phyloP scores from a whole-genome alignment of 345 rosid species.

The Camelina laxa region DNA sequence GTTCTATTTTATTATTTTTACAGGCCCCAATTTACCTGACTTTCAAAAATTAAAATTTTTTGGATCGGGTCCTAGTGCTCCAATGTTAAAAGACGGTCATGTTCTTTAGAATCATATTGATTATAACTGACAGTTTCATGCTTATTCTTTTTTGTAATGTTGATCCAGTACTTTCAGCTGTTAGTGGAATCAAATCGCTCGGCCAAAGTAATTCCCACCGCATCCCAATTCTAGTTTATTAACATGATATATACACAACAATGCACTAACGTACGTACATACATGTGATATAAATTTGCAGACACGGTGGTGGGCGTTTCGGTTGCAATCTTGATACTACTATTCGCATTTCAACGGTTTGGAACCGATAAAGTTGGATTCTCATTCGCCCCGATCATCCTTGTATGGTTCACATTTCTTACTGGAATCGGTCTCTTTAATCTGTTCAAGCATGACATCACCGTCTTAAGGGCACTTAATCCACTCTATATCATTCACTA shows the following conservation, averaged over 20 bases:
- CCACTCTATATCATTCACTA: constrained; percentile 62
- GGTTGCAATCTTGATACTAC: constrained; percentile 53
- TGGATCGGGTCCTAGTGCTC: too few species aligned
- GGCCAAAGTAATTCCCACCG: constrained; percentile 55
- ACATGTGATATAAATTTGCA: constrained; percentile 40
- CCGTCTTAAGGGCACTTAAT: constrained; percentile 68
- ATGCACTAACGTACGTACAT: background rate
- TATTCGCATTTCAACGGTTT: constrained; percentile 60
- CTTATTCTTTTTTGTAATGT: background rate
- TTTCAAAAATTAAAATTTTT: too few species aligned
- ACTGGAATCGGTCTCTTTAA: constrained; percentile 69
- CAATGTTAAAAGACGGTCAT: too few species aligned
- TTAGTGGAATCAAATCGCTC: constrained; percentile 65
- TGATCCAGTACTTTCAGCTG: constrained; percentile 74
- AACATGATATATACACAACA: background rate
- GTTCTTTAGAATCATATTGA: background rate
- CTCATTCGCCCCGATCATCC: constrained; percentile 69
- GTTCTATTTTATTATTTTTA: too few species aligned
- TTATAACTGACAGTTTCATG: background rate
- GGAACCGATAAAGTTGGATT: constrained; percentile 82
- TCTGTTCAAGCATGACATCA: constrained; percentile 58
- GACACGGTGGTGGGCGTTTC: constrained; percentile 72
- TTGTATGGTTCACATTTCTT: constrained; percentile 61
- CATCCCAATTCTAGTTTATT: constrained; percentile 6
- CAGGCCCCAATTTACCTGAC: too few species aligned